Evolutionary conservation across 371 early-diverging fungal genomes (phyloP).

Genomic region (Apophysomyces variabilis): DNA sequence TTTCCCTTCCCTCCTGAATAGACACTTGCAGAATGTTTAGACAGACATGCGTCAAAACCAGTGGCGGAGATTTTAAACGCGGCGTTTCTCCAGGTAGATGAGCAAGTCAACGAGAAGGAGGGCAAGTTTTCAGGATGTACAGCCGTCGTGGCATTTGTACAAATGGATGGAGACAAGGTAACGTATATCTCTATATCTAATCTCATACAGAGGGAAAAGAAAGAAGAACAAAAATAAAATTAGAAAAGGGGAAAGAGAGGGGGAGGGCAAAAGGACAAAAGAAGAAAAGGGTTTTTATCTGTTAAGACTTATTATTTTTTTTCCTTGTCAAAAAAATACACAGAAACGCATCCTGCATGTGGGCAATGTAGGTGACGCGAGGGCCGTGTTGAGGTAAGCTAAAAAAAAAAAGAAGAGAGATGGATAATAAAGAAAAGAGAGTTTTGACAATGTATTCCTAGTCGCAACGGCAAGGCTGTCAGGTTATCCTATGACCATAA

Average conservation of each 20-base stretch:
- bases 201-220: too few species aligned
- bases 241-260: too few species aligned
- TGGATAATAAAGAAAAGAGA: neutral
- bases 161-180: conserved; percentile 47
- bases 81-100: conserved; percentile 85
- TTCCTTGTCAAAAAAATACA: neutral
- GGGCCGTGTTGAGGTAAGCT: conserved; percentile 88
- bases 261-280: neutral
- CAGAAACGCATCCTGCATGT: conserved; percentile 83
- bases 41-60: conserved; percentile 20
- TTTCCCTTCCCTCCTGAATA: conserved; percentile 10
- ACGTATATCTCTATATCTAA: too few species aligned
- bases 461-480: conserved; percentile 84
- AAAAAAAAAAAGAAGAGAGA: too few species aligned
- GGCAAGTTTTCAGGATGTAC: conserved; percentile 91
- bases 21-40: conserved; percentile 28
- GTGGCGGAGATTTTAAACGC: conserved; percentile 85
- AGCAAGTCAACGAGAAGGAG: conserved; percentile 72
- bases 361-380: conserved; percentile 97
- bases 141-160: conserved; percentile 83
- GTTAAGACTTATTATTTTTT: neutral
- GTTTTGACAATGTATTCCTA: conserved; percentile 24
- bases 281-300: neutral
- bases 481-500: conserved; percentile 98
- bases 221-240: too few species aligned